Evolutionary conservation across 1,284 basidiomycete species (phyloP).

Genomic region (Naganishia albida): DNA sequence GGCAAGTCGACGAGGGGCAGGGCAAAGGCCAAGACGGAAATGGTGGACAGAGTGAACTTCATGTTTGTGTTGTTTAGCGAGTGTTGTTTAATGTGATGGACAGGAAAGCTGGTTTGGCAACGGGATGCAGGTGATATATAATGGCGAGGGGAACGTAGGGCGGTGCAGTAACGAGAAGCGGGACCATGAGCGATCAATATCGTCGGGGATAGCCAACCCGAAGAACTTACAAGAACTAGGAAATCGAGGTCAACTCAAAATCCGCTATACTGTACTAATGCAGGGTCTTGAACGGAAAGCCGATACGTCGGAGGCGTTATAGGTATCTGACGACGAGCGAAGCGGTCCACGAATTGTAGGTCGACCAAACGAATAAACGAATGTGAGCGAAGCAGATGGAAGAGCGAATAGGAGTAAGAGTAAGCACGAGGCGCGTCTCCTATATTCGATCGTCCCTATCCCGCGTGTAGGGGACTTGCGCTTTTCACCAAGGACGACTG

Average conservation of each 20-base stretch:
- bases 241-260: constrained; percentile 24
- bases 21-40: constrained; percentile 22
- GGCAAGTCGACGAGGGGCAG: constrained; percentile 20
- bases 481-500: not conserved
- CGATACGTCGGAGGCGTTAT: not conserved
- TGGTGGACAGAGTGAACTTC: constrained; percentile 25
- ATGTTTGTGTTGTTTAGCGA: constrained; percentile 20
- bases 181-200: constrained; percentile 7
- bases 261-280: constrained; percentile 4
- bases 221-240: constrained; percentile 14
- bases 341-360: no score
- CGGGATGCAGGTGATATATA: constrained; percentile 7
- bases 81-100: constrained; percentile 1
- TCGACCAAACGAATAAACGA: constrained; percentile 8
- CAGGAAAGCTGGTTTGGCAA: not conserved
- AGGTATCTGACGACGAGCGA: not conserved
- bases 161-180: constrained; percentile 10
- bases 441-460: not conserved
- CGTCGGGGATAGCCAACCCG: not conserved
- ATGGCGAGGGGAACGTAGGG: not conserved
- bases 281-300: not conserved
- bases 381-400: constrained; percentile 9
- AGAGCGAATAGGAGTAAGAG: not conserved
- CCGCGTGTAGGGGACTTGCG: not conserved
- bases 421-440: not conserved